A percentile compares a stretch with the other conserved stretches of the same genome.
Conservation (phyloP, 768 basidiomycete species). For the Leccinum uliginosum region DNA sequence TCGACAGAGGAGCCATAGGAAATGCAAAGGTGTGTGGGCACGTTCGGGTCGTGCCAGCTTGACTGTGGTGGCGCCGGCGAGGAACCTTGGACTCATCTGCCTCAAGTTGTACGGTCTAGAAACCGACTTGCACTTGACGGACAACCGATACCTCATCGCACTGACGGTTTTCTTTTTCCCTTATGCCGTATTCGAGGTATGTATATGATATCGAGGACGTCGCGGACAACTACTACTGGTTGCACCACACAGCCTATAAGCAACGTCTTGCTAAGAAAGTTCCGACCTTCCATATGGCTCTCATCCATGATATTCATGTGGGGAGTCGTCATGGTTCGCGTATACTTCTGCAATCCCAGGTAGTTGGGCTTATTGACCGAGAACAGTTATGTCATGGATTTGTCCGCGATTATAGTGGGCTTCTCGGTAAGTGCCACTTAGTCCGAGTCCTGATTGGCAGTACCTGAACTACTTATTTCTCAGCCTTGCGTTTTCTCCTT, state of each 20-base stretch:
- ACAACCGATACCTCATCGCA: slow-evolving; percentile 63
- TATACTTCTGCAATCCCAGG: neutral
- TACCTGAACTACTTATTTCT: neutral
- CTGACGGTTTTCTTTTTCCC: slow-evolving; percentile 76
- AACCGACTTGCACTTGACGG: slow-evolving; percentile 51
- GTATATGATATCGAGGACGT: slow-evolving; percentile 6
- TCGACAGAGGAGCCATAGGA: slow-evolving; percentile 61
- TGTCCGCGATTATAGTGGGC: slow-evolving; percentile 54
- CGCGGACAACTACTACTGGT: neutral
- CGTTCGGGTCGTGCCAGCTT: neutral
- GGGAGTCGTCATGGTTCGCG: slow-evolving; percentile 39
- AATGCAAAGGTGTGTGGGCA: slow-evolving; percentile 57
- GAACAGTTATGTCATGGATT: slow-evolving; percentile 60
- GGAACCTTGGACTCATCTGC: neutral
- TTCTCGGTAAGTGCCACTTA: slow-evolving; percentile 44
- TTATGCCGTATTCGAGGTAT: slow-evolving; percentile 65
- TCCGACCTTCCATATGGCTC: slow-evolving; percentile 66
- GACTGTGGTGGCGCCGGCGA: neutral
- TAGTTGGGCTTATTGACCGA: neutral
- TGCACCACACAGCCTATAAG: slow-evolving; percentile 46
- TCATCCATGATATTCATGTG: slow-evolving; percentile 40
- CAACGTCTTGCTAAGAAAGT: slow-evolving; percentile 53
- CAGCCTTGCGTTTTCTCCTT: slow-evolving; percentile 59
- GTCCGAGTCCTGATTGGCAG: neutral
- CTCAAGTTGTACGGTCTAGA: slow-evolving; percentile 56